Base-by-base conservation (phyloP, 768 basidiomycete genomes). In the Rhodotorula diobovata region DNA sequence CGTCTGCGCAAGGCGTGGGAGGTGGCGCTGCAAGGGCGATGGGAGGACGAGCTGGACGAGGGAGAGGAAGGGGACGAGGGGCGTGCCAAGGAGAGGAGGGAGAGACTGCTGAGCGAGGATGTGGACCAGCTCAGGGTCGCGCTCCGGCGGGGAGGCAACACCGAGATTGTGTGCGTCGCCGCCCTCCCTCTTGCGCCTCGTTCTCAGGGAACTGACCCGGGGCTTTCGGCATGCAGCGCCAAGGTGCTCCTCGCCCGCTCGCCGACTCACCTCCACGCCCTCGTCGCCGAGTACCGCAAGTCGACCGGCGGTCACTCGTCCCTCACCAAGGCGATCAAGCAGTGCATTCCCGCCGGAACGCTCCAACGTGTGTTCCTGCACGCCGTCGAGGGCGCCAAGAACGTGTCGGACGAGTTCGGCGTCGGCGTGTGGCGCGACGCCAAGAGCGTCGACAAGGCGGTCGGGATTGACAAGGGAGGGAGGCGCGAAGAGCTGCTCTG, bases 161-260 rank as follows among this genome's bases (percentile, higher is more conserved):
- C 43, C 25, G 73, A 74, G 50, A 43, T 74, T 48, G 70, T 71
- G 63, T 74, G 37, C 48, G 64, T 35, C 23, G 28, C 14, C 14
- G 2, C 23, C 28, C 25, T 9, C 28, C 48, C 10, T 6, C 21
- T 15, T 11, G 2, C 7, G 21, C 21, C 4, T 21, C 18, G 54
- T 3, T 0, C 21, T 8, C 14, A 4, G 15, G 20, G 37, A 23
- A 18, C 48, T 60, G 37, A 53, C 57, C 10, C 28, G 11, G 7
- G 1, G 16, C 46, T 25, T 23, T 15, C 1, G 1, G 12, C 20
- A 1, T 32, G 32, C 51, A 70, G 70, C 15, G 45, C 70, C 54
- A 74, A 68, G 67, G 71, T 74, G 39, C 50, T 74, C 50, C 67
- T 74, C 55, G 73, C 73, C 8, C 66, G 73, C 15, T 74, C 73